A percentile compares a stretch with the other conserved stretches of the same genome.
phyloP scores from a whole-genome alignment of 768 basidiomycete genomes.

The Hydnum rufescens region DNA sequence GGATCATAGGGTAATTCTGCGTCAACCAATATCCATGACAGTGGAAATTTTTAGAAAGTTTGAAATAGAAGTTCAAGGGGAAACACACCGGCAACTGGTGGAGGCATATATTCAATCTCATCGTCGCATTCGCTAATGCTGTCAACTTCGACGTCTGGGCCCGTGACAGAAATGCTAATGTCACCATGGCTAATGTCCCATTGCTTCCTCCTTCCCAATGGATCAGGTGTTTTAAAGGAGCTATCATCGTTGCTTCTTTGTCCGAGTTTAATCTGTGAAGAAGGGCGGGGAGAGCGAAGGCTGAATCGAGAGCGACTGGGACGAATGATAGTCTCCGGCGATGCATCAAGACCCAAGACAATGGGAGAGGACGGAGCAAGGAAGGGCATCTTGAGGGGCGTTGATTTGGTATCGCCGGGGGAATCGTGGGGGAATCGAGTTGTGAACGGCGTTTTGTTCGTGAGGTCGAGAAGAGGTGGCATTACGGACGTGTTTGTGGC shows the following conservation, averaged over 20 bases:
- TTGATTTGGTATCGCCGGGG: no score
- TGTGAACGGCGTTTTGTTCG: no score
- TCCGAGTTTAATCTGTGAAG: conserved; percentile 22
- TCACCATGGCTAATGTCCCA: conserved; percentile 53
- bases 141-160: conserved; percentile 14
- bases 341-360: no score
- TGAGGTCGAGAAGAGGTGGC: no score
- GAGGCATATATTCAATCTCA: conserved; percentile 38
- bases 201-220: conserved; percentile 31
- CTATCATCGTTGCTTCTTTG: conserved; percentile 26
- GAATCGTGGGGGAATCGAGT: no score
- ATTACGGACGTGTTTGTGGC: no score
- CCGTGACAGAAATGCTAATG: conserved; percentile 20
- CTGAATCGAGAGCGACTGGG: conserved; percentile 54
- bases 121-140: conserved; percentile 20
- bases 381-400: not conserved
- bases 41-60: not conserved
- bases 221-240: conserved; percentile 31
- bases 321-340: conserved; percentile 4
- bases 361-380: no score
- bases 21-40: not conserved
- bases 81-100: conserved; percentile 29
- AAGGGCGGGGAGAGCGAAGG: conserved; percentile 34
- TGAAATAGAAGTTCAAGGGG: not conserved
- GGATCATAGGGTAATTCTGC: conserved; percentile 27